Evolutionary conservation across 164 flowering plant species (phyloP), one percentile per base, ranked within the genome.

Genomic region (Macadamia integrifolia): DNA sequence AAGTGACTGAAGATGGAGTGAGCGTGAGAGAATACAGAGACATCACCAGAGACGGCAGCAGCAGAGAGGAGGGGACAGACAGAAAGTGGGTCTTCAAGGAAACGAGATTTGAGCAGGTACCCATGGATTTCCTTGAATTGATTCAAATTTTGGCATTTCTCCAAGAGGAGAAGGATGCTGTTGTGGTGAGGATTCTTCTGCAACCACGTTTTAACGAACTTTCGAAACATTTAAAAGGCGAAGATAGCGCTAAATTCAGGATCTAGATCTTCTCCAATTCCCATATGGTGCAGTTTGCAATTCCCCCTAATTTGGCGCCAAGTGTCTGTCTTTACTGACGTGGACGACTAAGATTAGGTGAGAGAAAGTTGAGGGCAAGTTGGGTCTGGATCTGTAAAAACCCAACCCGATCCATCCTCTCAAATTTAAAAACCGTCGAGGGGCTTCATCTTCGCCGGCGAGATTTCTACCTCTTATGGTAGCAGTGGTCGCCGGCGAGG

Each of bases 91-190:
- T 66, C 74, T 40, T 69, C 68, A 29, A 69, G 62, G 30, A 78
- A 66, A 49, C 35, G 66, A 61, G 77, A 74, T 76, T 77, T 80
- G 78, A 85, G 74, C 53, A 88, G 69, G 49, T 74, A 74, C 61
- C 85, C 86, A 53, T 86, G 89, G 73, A 82, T 61, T 81, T 82
- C 76, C 73, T 86, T 85, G 79, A 88, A 83, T 44, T 87, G 87
- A 46, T 70, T 79, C 44, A 82, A 69, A 71, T 77, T 73, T 75
- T 73, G 82, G 87, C 85, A 83, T 57, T 74, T 75, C 61, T 71
- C 48, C 7, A 70, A 12, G 65, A 80, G 72, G 49, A 66, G 71
- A 63, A 50, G 40, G 52, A 73, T 48, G 46, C 32, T 28, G 13
- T 46, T 46, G 70, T 62, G 66, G 57, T 52, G 42, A 17, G 50